A percentile compares a stretch with the other conserved stretches of the same genome.
Evolutionary conservation across 345 rosid genomes (phyloP).

Genomic region (Hibiscus mutabilis): DNA sequence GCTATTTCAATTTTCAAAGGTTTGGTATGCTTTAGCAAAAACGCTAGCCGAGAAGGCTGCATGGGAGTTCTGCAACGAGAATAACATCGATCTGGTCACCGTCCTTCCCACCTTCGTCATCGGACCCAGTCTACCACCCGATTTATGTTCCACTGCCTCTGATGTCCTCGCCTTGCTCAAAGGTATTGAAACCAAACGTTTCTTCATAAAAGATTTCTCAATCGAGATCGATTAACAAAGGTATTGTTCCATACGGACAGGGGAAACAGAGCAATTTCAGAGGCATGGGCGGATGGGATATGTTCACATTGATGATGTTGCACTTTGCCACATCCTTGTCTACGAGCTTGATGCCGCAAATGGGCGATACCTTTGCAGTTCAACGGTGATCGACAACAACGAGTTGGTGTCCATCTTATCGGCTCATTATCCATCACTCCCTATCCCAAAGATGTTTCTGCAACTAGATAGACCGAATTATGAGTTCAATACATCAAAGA

Average conservation of each 20-base stretch:
- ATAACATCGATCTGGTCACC: constrained; percentile 55
- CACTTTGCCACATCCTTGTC: constrained; percentile 63
- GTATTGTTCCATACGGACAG: constrained; percentile 20
- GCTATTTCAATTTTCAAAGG: constrained; percentile 18
- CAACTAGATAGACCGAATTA: not conserved
- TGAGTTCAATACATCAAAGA: constrained; percentile 42
- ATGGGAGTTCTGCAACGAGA: constrained; percentile 68
- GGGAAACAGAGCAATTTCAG: constrained; percentile 56
- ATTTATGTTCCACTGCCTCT: constrained; percentile 63
- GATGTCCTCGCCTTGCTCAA: constrained; percentile 75
- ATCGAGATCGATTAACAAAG: not conserved
- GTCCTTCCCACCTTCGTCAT: constrained; percentile 65
- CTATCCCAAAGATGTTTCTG: constrained; percentile 50
- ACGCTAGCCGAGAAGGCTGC: constrained; percentile 84
- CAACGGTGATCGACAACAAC: constrained; percentile 44
- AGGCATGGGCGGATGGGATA: constrained; percentile 92
- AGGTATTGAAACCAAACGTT: constrained; percentile 31
- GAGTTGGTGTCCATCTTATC: constrained; percentile 50
- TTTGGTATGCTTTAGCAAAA: constrained; percentile 73
- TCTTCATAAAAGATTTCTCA: not conserved
- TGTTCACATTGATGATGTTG: constrained; percentile 87
- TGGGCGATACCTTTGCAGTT: constrained; percentile 70
- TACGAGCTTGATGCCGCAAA: constrained; percentile 42
- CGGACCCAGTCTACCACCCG: constrained; percentile 78
- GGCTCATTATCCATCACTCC: constrained; percentile 52